Percentiles rank a stretch among this genome's conserved stretches.
Conservation (phyloP, 1,284 basidiomycete species). For the Fomitopsis pinicola region DNA sequence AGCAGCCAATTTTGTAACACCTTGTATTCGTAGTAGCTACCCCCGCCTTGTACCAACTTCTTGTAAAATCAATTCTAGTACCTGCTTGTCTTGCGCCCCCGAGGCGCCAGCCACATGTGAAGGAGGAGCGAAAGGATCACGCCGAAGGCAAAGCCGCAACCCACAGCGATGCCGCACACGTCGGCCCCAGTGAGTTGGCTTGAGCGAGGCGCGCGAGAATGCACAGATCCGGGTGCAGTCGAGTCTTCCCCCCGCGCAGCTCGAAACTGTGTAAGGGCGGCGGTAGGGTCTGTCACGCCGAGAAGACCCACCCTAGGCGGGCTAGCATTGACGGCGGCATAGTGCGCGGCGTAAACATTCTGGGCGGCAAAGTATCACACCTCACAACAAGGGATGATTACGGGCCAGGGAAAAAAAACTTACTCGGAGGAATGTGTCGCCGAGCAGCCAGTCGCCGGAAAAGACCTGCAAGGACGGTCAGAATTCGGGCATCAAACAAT, state of each 20-base stretch:
- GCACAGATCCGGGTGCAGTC: slow-evolving; percentile 24
- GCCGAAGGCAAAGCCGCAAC: slow-evolving; percentile 28
- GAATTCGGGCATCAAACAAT: slow-evolving; percentile 6
- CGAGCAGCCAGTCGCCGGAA: slow-evolving; percentile 61
- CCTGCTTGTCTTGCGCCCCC: slow-evolving; percentile 5
- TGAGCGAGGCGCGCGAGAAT: slow-evolving; percentile 10
- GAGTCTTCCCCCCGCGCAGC: slow-evolving; percentile 40
- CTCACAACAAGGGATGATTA: neutral
- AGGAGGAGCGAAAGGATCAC: slow-evolving; percentile 21
- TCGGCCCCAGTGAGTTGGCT: slow-evolving; percentile 17
- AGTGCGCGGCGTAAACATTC: slow-evolving; percentile 54
- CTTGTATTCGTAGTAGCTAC: neutral
- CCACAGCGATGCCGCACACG: slow-evolving; percentile 26
- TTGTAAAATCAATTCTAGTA: slow-evolving; percentile 2
- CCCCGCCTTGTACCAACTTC: neutral
- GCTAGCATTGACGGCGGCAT: slow-evolving; percentile 35
- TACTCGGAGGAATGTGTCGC: slow-evolving; percentile 53
- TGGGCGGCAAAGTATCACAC: slow-evolving; percentile 13
- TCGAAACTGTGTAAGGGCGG: slow-evolving; percentile 38
- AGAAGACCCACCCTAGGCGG: slow-evolving; percentile 46
- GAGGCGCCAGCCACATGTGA: slow-evolving; percentile 5
- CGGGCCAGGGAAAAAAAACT: slow-evolving; percentile 14
- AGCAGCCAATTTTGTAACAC: neutral
- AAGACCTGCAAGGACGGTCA: slow-evolving; percentile 35
- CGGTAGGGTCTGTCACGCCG: slow-evolving; percentile 38